Evolutionary conservation across 768 basidiomycete species (phyloP), one percentile per base, ranked within the genome.

Genomic region (Mycena filopes): DNA sequence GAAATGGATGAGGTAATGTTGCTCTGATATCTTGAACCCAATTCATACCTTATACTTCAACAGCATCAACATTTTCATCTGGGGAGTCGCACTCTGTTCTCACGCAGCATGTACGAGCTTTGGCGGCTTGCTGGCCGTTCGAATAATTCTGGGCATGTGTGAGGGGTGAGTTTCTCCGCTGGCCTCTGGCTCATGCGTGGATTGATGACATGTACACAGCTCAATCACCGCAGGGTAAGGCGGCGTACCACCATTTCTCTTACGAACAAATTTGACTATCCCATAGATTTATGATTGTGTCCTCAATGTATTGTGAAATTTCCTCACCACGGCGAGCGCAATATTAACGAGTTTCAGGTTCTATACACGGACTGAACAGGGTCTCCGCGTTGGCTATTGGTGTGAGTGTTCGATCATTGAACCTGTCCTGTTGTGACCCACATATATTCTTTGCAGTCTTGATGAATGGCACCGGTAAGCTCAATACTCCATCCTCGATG

Each of bases 1-100:
- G 13, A 90, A 85, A 83, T 93, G 91, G 91, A 90, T 93, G 87
- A 91, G 90, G 90, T n/a, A n/a, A n/a, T n/a, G n/a, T n/a, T n/a
- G n/a, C n/a, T n/a, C n/a, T n/a, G n/a, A n/a, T n/a, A n/a, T n/a
- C n/a, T n/a, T n/a, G n/a, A n/a, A n/a, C n/a, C n/a, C n/a, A n/a
- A n/a, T n/a, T n/a, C n/a, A n/a, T n/a, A n/a, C n/a, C n/a, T n/a
- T n/a, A n/a, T n/a, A n/a, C n/a, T n/a, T n/a, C n/a, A n/a, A n/a
- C n/a, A 91, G 89, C 65, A 54, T 87, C 31, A 92, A 92, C 71
- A 90, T 92, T 64, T 79, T 85, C 49, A 71, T n/a, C 9, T 93
- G 92, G 91, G 86, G 80, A 1, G 71, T 91, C 18, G 84, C 88
- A 1, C 76, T 92, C 8, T 82, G 80, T 40, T 75, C 79, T 6